Evolutionary conservation across 257 asterid species (phyloP).

Genomic region (Haberlea rhodopensis): DNA sequence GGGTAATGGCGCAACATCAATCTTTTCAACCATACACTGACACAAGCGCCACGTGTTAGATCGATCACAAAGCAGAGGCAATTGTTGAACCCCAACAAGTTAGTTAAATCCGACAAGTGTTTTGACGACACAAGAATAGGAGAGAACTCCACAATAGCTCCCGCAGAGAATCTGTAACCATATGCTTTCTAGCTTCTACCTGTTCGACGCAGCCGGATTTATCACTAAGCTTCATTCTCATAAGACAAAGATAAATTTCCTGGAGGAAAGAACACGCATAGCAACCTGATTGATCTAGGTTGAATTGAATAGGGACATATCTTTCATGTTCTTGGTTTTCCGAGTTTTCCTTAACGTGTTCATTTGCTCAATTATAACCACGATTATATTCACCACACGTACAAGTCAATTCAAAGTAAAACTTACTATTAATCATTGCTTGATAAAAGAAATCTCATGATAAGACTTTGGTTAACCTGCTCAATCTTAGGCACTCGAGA

Average conservation of each 20-base stretch:
- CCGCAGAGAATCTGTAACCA: neutral
- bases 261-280: neutral
- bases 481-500: slow-evolving; percentile 81
- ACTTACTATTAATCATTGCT: slow-evolving; percentile 3
- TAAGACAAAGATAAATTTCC: neutral
- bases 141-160: neutral
- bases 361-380: slow-evolving; percentile 3
- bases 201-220: neutral
- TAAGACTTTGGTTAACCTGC: slow-evolving; percentile 55
- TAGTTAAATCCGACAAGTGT: neutral
- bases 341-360: neutral
- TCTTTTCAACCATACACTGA: no score
- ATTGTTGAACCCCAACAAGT: no score
- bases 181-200: neutral
- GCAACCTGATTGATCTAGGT: neutral
- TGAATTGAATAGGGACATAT: neutral
- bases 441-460: slow-evolving; percentile 14
- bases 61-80: no score
- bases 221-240: neutral
- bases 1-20: no score
- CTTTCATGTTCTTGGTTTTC: neutral
- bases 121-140: neutral
- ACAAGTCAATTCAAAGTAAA: neutral
- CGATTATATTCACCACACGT: neutral
- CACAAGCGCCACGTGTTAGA: no score